Evolutionary conservation across 345 rosid species (phyloP).

Genomic region (Citrus unshiu): DNA sequence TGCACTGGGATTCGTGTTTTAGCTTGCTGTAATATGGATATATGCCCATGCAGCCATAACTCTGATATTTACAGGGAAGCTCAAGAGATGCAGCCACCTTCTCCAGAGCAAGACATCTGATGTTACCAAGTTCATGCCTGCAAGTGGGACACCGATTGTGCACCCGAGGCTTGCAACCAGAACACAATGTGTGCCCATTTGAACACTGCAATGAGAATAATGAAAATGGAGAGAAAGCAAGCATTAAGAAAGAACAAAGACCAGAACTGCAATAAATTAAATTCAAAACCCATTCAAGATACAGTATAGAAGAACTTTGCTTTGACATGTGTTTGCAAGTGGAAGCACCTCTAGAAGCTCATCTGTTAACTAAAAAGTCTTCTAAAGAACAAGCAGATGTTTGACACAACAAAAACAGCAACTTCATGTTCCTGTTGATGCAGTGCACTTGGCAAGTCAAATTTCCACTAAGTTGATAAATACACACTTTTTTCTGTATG

Average conservation of each 20-base stretch:
- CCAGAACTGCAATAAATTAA: neutral
- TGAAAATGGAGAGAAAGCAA: constrained; percentile 1
- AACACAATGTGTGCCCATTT: constrained; percentile 80
- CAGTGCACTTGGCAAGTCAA: neutral
- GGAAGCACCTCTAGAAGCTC: neutral
- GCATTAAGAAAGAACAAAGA: neutral
- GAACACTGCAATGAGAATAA: constrained; percentile 48
- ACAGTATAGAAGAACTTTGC: neutral
- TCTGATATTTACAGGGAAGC: constrained; percentile 81
- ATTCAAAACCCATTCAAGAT: neutral
- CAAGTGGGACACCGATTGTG: constrained; percentile 85
- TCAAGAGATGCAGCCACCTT: constrained; percentile 85
- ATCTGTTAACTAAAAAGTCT: neutral
- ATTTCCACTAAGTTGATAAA: neutral
- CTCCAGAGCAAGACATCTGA: constrained; percentile 83
- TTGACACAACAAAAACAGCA: neutral
- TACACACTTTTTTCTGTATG: neutral
- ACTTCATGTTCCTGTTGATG: neutral
- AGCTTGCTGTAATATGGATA: constrained; percentile 84
- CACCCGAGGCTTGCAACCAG: constrained; percentile 79
- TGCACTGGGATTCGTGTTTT: constrained; percentile 71
- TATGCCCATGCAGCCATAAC: constrained; percentile 66
- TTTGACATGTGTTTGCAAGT: neutral
- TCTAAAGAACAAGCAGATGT: neutral
- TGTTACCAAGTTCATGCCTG: constrained; percentile 83